Evolutionary conservation across 176 grass and related monocot genomes (phyloP), one percentile per base, ranked within the genome.

Genomic region (Paspalum notatum): DNA sequence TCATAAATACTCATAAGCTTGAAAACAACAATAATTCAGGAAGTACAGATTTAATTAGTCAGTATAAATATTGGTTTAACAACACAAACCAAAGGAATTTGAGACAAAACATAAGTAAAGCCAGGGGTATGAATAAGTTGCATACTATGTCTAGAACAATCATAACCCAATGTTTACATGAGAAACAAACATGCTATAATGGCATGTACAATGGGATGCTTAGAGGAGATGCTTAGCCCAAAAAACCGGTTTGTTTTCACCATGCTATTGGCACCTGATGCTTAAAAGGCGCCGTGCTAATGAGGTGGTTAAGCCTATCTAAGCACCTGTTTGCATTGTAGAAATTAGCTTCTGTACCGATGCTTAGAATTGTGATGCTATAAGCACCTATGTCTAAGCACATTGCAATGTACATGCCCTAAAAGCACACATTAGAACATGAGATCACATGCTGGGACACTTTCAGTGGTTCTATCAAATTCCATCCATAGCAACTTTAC

Each of bases 351-450:
- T n/a, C n/a, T n/a, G n/a, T n/a, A n/a, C n/a, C n/a, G n/a, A n/a
- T n/a, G n/a, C n/a, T n/a, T n/a, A n/a, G n/a, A n/a, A n/a, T n/a
- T n/a, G n/a, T n/a, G n/a, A n/a, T n/a, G n/a, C n/a, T n/a, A n/a
- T n/a, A n/a, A n/a, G n/a, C n/a, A n/a, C n/a, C n/a, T n/a, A n/a
- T n/a, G n/a, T n/a, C n/a, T n/a, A n/a, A n/a, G n/a, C n/a, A n/a
- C n/a, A n/a, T n/a, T n/a, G n/a, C n/a, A n/a, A n/a, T n/a, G n/a
- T n/a, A n/a, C n/a, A n/a, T n/a, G 21, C 7, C 17, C 25, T 8
- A 75, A 70, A 48, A 68, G 67, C 46, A 48, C 59, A 25, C 24
- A 66, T 76, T 39, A 46, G 12, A 27, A 9, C 57, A 56, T 64
- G 15, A 81, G 15, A 77, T 5, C 41, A 83, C 41, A 66, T 45